These are phyloP conservation scores for Pythium brassicae DNA, from an alignment of 352 stramenopile genomes.

Conservation along the genomic window DNA sequence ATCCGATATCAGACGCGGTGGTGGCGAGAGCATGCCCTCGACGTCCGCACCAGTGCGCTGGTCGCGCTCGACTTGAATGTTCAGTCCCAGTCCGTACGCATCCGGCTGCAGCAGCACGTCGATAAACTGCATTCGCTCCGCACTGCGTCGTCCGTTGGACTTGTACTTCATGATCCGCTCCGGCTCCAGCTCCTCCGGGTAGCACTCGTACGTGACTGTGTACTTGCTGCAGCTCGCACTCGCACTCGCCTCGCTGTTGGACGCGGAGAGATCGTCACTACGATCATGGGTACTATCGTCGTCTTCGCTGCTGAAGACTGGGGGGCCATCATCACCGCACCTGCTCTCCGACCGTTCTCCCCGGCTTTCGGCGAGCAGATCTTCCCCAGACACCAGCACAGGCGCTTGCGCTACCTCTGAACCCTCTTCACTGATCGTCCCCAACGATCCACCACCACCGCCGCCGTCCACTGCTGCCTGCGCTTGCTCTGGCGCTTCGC, in stretches of 20 bases:
- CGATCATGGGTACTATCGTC: no score
- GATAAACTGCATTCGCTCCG: conserved; percentile 11
- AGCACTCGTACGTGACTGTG: neutral
- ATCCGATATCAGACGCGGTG: no score
- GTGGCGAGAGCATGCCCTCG: no score
- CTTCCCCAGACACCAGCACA: neutral
- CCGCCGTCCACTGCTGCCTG: neutral
- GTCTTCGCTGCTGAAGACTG: no score
- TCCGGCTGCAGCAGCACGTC: conserved; percentile 56
- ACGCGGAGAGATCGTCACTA: no score
- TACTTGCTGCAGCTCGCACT: conserved; percentile 1
- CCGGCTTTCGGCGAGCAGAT: neutral
- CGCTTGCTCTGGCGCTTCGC: conserved; percentile 2
- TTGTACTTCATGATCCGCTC: neutral
- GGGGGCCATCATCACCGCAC: no score
- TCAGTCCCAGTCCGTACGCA: conserved; percentile 36
- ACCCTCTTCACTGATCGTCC: no score
- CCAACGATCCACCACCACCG: neutral
- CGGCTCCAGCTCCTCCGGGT: neutral
- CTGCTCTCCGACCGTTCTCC: neutral
- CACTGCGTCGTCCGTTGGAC: neutral
- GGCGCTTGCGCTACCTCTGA: neutral
- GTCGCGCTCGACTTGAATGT: conserved; percentile 17
- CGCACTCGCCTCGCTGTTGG: neutral
- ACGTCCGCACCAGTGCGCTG: no score